Evolutionary conservation across 805 yeast species (phyloP), one percentile per base, ranked within the genome.

Genomic region (Maudiozyma bulderi): DNA sequence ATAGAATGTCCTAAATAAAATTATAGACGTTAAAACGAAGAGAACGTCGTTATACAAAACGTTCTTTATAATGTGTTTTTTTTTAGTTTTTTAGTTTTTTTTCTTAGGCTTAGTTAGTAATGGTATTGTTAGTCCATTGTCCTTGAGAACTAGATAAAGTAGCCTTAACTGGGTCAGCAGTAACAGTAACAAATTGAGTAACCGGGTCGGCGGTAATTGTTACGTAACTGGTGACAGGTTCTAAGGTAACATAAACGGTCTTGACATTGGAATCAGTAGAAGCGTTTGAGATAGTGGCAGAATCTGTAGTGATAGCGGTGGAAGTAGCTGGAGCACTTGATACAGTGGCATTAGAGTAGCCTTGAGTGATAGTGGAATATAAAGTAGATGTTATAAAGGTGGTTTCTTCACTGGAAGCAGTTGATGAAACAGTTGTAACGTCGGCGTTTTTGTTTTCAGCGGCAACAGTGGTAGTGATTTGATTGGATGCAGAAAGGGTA

Each of bases 151-250:
- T 6, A 20, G 31, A 6, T 34, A 11, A 20, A n/a, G 44, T 3
- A 38, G 46, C 31, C 6, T 45, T 8, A 38, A 11, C 9, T 11
- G 43, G 8, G 34, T n/a, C 44, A n/a, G 37, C 37, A 14, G 59
- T 54, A n/a, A 56, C 57, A 33, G 62, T 59, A 20, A 59, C 60
- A 31, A 40, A 55, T 26, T 41, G 32, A 26, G 50, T 46, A 31
- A 34, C 46, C 44, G 49, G 43, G 9, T 35, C 43, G n/a, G 46
- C 50, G n/a, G 54, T 50, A 14, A 44, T 43, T 28, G 54, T 52
- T 7, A 54, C 48, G 31, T 42, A 44, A 32, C 48, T 43, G 4
- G 59, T 54, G 6, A 50, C 48, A 9, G 63, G 51, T 15, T 46
- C 52, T 26, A 57, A 51, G 6, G 62, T 57, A 8, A 58, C 59